Conservation (phyloP, 352 stramenopile species). For the Pythium dissimile region DNA sequence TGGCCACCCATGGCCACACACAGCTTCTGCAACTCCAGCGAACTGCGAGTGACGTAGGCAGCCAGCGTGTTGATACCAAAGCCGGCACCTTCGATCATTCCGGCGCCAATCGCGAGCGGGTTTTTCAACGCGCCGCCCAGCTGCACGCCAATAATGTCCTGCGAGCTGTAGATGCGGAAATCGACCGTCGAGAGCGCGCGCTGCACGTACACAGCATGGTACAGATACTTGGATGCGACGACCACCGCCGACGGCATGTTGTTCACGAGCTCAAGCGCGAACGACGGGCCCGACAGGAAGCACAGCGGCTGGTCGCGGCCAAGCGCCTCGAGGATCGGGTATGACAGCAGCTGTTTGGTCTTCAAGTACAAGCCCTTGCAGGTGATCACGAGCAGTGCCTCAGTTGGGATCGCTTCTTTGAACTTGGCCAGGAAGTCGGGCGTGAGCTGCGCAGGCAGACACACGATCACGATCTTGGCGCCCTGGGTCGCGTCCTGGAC, state of each 20-base stretch:
- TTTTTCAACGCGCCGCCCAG: slow-evolving; percentile 98
- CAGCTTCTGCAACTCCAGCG: slow-evolving; percentile 95
- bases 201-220: slow-evolving; percentile 84
- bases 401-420: slow-evolving; percentile 81
- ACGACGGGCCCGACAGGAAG: slow-evolving; percentile 94
- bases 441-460: slow-evolving; percentile 94
- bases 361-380: slow-evolving; percentile 96
- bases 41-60: slow-evolving; percentile 94
- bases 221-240: slow-evolving; percentile 93
- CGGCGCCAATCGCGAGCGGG: slow-evolving; percentile 95
- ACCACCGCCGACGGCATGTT: slow-evolving; percentile 94
- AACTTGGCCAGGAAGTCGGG: slow-evolving; percentile 88
- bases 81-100: slow-evolving; percentile 96
- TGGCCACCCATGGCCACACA: slow-evolving; percentile 93
- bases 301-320: slow-evolving; percentile 92
- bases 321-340: slow-evolving; percentile 91
- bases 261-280: slow-evolving; percentile 96
- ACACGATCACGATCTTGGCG: slow-evolving; percentile 94
- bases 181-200: slow-evolving; percentile 78
- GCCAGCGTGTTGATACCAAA: slow-evolving; percentile 95
- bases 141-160: slow-evolving; percentile 95
- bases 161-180: slow-evolving; percentile 93
- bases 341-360: slow-evolving; percentile 94
- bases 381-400: slow-evolving; percentile 91
- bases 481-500: slow-evolving; percentile 81